A percentile compares a stretch with the other conserved stretches of the same genome.
Evolutionary conservation across 73 alveolate genomes (phyloP).

Genomic region (Paramecium bursaria): DNA sequence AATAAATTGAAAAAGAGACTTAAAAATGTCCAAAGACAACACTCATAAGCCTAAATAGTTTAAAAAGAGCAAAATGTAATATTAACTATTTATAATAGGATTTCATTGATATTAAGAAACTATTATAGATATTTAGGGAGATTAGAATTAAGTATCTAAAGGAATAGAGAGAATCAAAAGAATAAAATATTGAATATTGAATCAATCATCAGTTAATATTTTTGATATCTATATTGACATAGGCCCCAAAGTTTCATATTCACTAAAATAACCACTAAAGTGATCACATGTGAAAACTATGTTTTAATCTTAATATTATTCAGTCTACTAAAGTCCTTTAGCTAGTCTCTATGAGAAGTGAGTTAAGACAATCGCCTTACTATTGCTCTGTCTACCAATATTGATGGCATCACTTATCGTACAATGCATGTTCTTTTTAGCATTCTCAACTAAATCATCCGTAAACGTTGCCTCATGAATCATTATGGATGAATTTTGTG

Average conservation of each 20-base stretch:
- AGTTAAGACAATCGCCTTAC: constrained; percentile 90
- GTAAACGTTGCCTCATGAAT: constrained; percentile 99
- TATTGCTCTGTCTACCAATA: constrained; percentile 79
- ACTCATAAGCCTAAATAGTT: neutral
- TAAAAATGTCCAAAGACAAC: constrained; percentile 35
- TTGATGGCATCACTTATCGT: constrained; percentile 94
- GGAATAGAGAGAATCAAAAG: constrained; percentile 4
- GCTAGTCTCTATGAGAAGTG: constrained; percentile 97
- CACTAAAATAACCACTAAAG: neutral
- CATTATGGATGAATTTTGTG: constrained; percentile 86
- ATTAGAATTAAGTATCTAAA: constrained; percentile 17
- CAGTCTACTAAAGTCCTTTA: constrained; percentile 60
- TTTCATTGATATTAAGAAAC: constrained; percentile 37
- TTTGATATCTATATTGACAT: neutral
- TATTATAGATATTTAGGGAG: neutral
- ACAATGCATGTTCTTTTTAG: constrained; percentile 92
- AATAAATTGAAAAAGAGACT: constrained; percentile 47
- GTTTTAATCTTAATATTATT: neutral
- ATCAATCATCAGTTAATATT: constrained; percentile 12
- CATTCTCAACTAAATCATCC: constrained; percentile 85
- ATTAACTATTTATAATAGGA: no score
- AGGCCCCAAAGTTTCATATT: neutral
- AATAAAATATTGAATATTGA: neutral
- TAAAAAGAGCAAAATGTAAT: no score
- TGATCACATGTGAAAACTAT: neutral